Conservation (phyloP, 2,329 filamentous ascomycete species). For the Beauveria pseudobassiana region DNA sequence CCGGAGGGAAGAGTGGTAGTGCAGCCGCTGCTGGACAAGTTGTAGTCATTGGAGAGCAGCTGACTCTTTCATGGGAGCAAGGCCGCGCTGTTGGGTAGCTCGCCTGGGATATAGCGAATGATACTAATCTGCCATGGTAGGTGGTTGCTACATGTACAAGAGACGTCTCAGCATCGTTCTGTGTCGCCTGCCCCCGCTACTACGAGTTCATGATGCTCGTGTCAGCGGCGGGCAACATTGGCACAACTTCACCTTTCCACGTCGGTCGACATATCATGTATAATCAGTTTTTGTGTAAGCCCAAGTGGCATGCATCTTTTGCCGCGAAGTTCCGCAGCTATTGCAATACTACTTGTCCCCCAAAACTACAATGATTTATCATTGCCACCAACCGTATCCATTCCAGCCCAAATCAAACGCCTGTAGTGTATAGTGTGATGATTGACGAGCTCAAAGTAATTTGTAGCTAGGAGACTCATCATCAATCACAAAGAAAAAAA, state of each 20-base stretch:
- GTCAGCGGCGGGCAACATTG: background rate
- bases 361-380: background rate
- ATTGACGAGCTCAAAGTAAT: background rate
- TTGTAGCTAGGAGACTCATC: slow-evolving; percentile 6
- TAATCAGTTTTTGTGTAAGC: background rate
- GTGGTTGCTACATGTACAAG: too few relatives aligned
- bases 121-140: too few relatives aligned
- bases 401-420: slow-evolving; percentile 7
- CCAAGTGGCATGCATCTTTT: background rate
- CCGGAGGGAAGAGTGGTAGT: background rate
- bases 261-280: background rate
- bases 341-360: background rate
- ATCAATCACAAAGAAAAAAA: slow-evolving; percentile 8
- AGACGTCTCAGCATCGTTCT: too few relatives aligned
- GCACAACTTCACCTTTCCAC: background rate
- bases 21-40: background rate
- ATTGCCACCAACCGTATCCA: background rate
- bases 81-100: too few relatives aligned
- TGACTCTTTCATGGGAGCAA: too few relatives aligned
- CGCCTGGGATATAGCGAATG: too few relatives aligned
- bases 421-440: slow-evolving; percentile 2
- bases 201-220: too few relatives aligned
- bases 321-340: background rate
- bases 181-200: too few relatives aligned
- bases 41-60: background rate